A percentile compares a stretch with the other conserved stretches of the same genome.
These are phyloP conservation scores for Phoma sp. DNA, from an alignment of 2,329 filamentous ascomycete genomes.

Conservation along the genomic window DNA sequence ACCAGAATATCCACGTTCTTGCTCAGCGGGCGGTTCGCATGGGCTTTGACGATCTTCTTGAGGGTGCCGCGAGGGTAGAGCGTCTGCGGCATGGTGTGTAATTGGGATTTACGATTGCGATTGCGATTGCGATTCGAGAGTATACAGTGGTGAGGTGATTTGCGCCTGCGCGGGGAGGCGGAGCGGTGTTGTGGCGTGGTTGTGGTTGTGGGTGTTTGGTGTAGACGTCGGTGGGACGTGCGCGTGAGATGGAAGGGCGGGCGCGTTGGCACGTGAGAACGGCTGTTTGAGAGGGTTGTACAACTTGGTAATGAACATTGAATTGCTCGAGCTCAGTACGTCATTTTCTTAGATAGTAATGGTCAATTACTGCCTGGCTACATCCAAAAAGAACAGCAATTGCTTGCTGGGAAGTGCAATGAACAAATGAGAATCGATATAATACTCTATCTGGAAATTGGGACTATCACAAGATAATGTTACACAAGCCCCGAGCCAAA, in stretches of 20 bases:
- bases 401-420: too few relatives aligned
- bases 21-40: slow-evolving; percentile 79
- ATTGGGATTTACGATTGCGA: neutral
- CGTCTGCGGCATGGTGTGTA: slow-evolving; percentile 68
- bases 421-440: slow-evolving; percentile 38
- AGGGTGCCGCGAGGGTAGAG: slow-evolving; percentile 84
- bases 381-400: too few relatives aligned
- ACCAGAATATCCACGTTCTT: slow-evolving; percentile 89
- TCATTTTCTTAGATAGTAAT: too few relatives aligned
- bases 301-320: too few relatives aligned
- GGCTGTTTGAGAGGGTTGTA: neutral
- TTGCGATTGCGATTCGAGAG: neutral
- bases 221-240: slow-evolving; percentile 20
- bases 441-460: slow-evolving; percentile 50
- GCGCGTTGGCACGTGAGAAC: slow-evolving; percentile 33
- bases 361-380: too few relatives aligned
- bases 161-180: neutral
- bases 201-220: slow-evolving; percentile 8
- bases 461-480: slow-evolving; percentile 53
- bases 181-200: neutral
- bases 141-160: neutral
- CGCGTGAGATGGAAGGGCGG: neutral
- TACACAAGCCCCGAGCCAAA: slow-evolving; percentile 47
- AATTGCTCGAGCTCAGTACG: too few relatives aligned
- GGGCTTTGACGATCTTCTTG: slow-evolving; percentile 89